Base-by-base conservation (phyloP, 75 land plant species). In the Isoetes taiwanensis region DNA sequence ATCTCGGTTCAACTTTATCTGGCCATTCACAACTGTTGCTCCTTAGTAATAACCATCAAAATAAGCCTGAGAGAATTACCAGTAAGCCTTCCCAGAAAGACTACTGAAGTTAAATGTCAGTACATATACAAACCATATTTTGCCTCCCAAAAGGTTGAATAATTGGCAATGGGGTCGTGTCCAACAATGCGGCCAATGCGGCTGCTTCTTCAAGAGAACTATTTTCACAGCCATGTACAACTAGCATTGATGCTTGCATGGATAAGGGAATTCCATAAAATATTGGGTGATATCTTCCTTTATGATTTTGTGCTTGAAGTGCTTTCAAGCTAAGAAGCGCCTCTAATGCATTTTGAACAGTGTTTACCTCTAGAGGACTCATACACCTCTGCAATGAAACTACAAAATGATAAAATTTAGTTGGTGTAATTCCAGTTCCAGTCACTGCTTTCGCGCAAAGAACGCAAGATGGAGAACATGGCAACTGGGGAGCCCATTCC, bases 191-290 rank as follows among this genome's bases (percentile, higher is more conserved):
- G 39, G 80, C 83, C 34, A 86, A 57, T 32, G 80, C 3, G 59
- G 80, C 79, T 39, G 84, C 78, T 66, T 86, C 93, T 31, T 74
- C 74, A 17, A 83, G 71, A 62, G 76, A 54, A 25, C 87, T 87
- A 46, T 61, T 35, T 21, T 64, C 68, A 3, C 81, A 80, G 71
- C 86, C 76, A 42, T 76, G 76, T 28, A 86, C 59, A 8, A 73
- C 78, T 16, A 86, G 69, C 20, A 83, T 73, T 17, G 93, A 78
- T n/a, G 93, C 77, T 73, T 83, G 87, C 64, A 86, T 71, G 1
- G 87, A 83, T 30, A 86, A 41, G 1, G 87, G 72, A 9, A 86
- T 46, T 8, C 93, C 93, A 74, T 86, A 86, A 41, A 69, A 68
- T 38, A 83, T 80, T 52, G 93, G 84, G 41, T 72, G 76, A 64